phyloP scores from a whole-genome alignment of 2,329 filamentous ascomycete species.

The Aureobasidium vineae region DNA sequence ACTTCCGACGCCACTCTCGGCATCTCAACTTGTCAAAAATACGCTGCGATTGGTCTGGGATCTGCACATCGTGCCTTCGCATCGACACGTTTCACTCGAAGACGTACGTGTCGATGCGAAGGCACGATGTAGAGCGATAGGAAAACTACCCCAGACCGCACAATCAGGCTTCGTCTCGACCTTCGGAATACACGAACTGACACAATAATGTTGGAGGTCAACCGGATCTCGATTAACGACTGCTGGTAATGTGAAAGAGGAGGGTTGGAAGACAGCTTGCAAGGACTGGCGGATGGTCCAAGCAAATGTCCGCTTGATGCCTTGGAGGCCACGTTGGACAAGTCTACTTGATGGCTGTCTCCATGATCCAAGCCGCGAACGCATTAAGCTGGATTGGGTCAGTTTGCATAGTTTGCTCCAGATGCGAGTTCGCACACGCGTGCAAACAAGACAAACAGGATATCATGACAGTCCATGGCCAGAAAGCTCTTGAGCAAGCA shows the following conservation, averaged over 20 bases:
- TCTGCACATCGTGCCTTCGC: slow-evolving; percentile 1
- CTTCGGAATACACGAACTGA: too few species aligned
- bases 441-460: slow-evolving; percentile 14
- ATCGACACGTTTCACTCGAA: not conserved
- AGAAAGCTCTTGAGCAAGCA: slow-evolving; percentile 12
- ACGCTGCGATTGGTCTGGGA: not conserved
- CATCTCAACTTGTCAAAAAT: not conserved
- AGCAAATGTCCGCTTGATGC: not conserved
- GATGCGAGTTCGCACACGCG: slow-evolving; percentile 8
- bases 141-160: not conserved
- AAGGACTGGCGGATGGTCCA: slow-evolving; percentile 6
- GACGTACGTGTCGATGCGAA: not conserved
- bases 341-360: slow-evolving; percentile 12
- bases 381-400: slow-evolving; percentile 7
- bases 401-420: slow-evolving; percentile 11
- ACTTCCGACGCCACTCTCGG: not conserved
- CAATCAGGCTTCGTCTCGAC: too few species aligned
- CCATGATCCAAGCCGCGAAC: slow-evolving; percentile 1
- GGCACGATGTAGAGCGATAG: not conserved
- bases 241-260: slow-evolving; percentile 2
- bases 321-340: slow-evolving; percentile 4
- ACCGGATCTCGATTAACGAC: not conserved
- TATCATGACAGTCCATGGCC: slow-evolving; percentile 1
- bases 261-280: slow-evolving; percentile 1
- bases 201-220: not conserved